phyloP scores from a whole-genome alignment of 2,329 filamentous ascomycete species.

The Fusarium lyarnte region DNA sequence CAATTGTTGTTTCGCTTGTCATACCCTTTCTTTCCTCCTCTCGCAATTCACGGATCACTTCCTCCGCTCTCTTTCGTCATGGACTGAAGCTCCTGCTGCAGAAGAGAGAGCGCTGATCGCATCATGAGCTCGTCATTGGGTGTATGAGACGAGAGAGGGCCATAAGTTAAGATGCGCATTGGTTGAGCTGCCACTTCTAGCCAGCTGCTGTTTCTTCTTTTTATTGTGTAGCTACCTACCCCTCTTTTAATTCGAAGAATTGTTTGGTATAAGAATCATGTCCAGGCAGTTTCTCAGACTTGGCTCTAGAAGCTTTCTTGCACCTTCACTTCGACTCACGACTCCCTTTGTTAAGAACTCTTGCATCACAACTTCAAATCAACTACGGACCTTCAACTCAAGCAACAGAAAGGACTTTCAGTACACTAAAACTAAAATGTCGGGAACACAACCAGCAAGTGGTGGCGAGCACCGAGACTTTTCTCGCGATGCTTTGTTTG shows the following conservation, averaged over 20 bases:
- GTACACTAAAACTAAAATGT: constrained; percentile 19
- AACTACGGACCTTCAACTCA: constrained; percentile 9
- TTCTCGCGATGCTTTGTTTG: constrained; percentile 52
- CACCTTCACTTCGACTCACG: constrained; percentile 1
- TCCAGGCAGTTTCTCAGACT: constrained; percentile 10
- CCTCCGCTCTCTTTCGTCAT: constrained; percentile 37
- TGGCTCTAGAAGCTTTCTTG: constrained; percentile 5
- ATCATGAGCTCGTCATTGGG: constrained; percentile 29
- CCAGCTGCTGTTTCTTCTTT: background rate
- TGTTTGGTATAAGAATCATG: constrained; percentile 24
- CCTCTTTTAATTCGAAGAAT: constrained; percentile 4
- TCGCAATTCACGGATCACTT: constrained; percentile 22
- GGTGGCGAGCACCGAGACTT: constrained; percentile 44
- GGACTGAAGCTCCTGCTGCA: constrained; percentile 1
- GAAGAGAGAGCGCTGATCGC: constrained; percentile 7
- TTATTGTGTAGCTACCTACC: background rate
- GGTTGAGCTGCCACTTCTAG: background rate
- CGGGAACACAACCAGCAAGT: constrained; percentile 29
- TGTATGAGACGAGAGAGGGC: background rate
- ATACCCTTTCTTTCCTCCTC: background rate
- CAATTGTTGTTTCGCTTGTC: constrained; percentile 15
- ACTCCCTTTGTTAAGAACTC: background rate
- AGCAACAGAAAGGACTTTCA: background rate
- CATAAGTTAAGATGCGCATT: constrained; percentile 28
- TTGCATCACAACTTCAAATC: background rate